Conservation (phyloP, 2,329 filamentous ascomycete species). For the Verticillium isaacii region DNA sequence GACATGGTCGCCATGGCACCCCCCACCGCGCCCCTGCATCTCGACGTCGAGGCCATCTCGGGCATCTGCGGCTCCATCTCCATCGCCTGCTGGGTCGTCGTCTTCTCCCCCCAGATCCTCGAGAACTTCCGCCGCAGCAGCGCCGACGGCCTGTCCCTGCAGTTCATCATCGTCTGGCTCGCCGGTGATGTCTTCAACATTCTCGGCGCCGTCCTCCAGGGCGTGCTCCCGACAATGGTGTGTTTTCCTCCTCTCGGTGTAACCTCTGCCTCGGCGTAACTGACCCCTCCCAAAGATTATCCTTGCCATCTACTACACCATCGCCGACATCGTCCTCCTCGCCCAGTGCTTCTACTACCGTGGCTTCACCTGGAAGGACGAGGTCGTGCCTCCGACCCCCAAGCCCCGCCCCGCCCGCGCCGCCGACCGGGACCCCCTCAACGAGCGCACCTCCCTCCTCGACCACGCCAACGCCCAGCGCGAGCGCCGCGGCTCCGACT, state of each 20-base stretch:
- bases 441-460: constrained; percentile 51
- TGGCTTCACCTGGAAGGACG: constrained; percentile 66
- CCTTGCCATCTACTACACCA: constrained; percentile 88
- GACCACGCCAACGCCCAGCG: constrained; percentile 33
- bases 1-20: constrained; percentile 43
- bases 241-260: constrained; percentile 12
- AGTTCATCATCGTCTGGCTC: constrained; percentile 92
- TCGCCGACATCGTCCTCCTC: constrained; percentile 84
- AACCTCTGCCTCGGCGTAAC: constrained; percentile 5
- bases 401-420: constrained; percentile 29
- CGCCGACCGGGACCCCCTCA: constrained; percentile 45
- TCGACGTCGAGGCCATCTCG: constrained; percentile 86
- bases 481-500: constrained; percentile 48
- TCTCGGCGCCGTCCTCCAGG: constrained; percentile 83
- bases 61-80: constrained; percentile 87
- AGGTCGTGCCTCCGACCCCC: constrained; percentile 35
- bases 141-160: constrained; percentile 82
- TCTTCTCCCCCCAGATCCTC: constrained; percentile 95
- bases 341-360: constrained; percentile 94
- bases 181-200: constrained; percentile 96
- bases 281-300: constrained; percentile 54
- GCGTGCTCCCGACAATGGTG: constrained; percentile 89
- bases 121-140: constrained; percentile 85
- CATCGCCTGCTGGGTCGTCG: constrained; percentile 96
- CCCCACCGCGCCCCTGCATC: constrained; percentile 53